Evolutionary conservation across 768 basidiomycete genomes (phyloP), one percentile per base, ranked within the genome.

Genomic region (Candolleomyces aberdarensis): DNA sequence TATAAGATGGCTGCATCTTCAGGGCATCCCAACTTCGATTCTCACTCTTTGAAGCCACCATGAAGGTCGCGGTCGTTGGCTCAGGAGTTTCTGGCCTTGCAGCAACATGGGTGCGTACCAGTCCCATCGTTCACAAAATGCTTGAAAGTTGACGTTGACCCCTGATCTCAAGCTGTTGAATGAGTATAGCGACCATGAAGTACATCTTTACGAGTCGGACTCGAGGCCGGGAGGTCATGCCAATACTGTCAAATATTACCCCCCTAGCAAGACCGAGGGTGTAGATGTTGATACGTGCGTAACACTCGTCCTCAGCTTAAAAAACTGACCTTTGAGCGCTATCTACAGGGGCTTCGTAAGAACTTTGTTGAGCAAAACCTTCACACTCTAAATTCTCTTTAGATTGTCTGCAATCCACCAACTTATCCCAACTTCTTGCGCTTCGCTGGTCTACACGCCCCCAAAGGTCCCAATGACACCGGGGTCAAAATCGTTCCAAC

Each of bases 361-460:
- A 73, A 11, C 32, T 62, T 15, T 61, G 32, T 39, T 52, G 5
- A 59, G 41, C 43, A 40, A 10, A 26, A 6, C 8, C 32, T 13
- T n/a, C n/a, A n/a, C n/a, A n/a, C n/a, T n/a, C 17, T 9, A 17
- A 47, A 9, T 26, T 14, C 26, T 44, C 19, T 60, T 36, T 65
- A 90, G 87, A 89, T 91, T 64, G 89, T 91, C 7, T 84, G 88
- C 71, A 91, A 92, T 68, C 86, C 89, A 0, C 76, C 76, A 41
- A 90, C 89, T 0, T 92, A 91, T 67, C 91, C 89, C 20, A 91
- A 92, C 70, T 90, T 92, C 68, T 78, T 89, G 53, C 80, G 83
- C 46, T 93, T 92, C 69, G 78, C 92, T 39, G 71, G 75, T 15
- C 69, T 77, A 31, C 76, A 81, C 52, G 62, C 68, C 10, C 61